phyloP scores from a whole-genome alignment of 768 basidiomycete genomes.

The Serendipita sp. region DNA sequence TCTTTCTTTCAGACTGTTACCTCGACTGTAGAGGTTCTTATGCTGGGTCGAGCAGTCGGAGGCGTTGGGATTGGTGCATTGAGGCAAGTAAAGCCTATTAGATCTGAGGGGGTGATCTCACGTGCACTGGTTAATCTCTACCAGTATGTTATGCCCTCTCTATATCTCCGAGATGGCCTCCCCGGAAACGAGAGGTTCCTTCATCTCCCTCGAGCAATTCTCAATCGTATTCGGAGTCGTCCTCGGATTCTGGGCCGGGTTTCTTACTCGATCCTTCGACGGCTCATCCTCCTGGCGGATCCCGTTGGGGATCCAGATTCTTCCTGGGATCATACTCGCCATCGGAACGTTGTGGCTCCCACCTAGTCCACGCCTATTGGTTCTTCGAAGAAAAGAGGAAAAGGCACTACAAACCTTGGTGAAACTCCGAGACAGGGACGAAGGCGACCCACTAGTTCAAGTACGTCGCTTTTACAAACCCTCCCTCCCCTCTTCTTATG shows the following conservation, averaged over 20 bases:
- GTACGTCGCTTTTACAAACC: too few species aligned
- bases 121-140: constrained; percentile 11
- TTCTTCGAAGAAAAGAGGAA: constrained; percentile 36
- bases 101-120: constrained; percentile 18
- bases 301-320: constrained; percentile 54
- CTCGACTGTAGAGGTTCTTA: constrained; percentile 36
- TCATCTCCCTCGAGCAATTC: constrained; percentile 66
- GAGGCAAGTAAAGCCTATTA: constrained; percentile 28
- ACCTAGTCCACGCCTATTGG: constrained; percentile 44
- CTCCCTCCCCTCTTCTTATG: neutral
- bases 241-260: constrained; percentile 71
- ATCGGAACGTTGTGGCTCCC: constrained; percentile 39
- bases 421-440: constrained; percentile 38
- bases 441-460: constrained; percentile 36
- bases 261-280: constrained; percentile 52
- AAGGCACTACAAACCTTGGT: constrained; percentile 47
- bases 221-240: constrained; percentile 72
- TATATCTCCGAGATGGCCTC: constrained; percentile 79
- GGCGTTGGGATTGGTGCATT: constrained; percentile 69
- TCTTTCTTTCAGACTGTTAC: constrained; percentile 55
- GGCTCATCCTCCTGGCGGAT: constrained; percentile 61
- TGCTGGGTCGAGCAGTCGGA: constrained; percentile 57
- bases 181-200: constrained; percentile 62
- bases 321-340: constrained; percentile 52
- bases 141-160: constrained; percentile 60